Evolutionary conservation across 257 asterid species (phyloP), one percentile per base, ranked within the genome.

Genomic region (Rhazya stricta): DNA sequence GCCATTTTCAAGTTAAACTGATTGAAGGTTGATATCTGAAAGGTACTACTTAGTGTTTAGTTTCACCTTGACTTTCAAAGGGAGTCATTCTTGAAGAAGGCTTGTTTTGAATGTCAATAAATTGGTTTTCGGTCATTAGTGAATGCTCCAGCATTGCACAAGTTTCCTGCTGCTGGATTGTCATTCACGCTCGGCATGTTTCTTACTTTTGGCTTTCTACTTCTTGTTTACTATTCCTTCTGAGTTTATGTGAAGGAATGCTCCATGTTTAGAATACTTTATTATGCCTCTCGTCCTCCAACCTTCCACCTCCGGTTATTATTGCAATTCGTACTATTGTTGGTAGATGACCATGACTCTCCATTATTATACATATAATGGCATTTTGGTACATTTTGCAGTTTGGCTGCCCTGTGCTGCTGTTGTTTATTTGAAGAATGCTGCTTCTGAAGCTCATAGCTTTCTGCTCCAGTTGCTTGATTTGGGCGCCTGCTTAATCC

Each of bases 381-480:
- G 19, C 12, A 21, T 74, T 63, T 60, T 71, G 41, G 60, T 36
- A n/a, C 77, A 66, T 61, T 51, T 58, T 84, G 87, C 90, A 90
- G 96, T 83, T 78, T 90, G 29, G 89, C 93, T 67, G 93, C 93
- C 77, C 90, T 90, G 7, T 88, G 93, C 74, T 90, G 93, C 85
- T 86, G 96, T 74, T 90, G 91, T 82, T 32, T 88, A 69, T 70
- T 90, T 79, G 94, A 90, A 81, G 91, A 90, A 76, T 91, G 95
- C 84, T 87, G 89, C 89, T 86, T 84, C 83, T 88, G 89, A 66
- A 39, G 50, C 46, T 36, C 70, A 3, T 51, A 89, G 79, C 43
- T 50, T 50, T 13, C 75, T 10, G 58, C 74, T 27, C 43, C 54
- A 70, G 73, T 21, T 45, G 62, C 45, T 32, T 34, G 45, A 71